These are phyloP conservation scores for Panaeolus cyanescens DNA, from an alignment of 768 basidiomycete genomes.

Conservation along the genomic window DNA sequence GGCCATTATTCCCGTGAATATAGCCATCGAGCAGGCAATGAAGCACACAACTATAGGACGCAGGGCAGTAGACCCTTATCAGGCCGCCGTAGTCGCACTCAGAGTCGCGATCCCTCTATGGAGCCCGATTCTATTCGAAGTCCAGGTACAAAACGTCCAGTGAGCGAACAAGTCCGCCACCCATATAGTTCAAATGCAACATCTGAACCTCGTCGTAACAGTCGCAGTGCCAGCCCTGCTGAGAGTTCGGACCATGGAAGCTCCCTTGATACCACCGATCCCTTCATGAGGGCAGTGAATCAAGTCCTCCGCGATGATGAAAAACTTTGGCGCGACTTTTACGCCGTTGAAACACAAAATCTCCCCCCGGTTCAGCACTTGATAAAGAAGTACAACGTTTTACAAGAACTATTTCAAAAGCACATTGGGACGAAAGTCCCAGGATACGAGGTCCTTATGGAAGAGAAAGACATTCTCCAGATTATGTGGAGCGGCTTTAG, in stretches of 20 bases:
- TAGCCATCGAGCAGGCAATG: slow-evolving; percentile 8
- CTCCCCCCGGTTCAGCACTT: background rate
- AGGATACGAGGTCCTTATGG: background rate
- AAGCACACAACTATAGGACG: slow-evolving; percentile 18
- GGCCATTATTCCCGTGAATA: background rate
- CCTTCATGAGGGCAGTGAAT: background rate
- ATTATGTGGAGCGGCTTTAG: background rate
- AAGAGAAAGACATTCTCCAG: background rate
- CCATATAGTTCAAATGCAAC: background rate
- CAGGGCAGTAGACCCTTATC: background rate
- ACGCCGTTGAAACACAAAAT: background rate
- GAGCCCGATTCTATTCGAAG: background rate
- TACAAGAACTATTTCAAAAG: background rate
- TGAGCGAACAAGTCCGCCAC: background rate
- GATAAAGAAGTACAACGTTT: background rate
- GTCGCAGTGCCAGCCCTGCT: background rate
- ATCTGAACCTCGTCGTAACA: too few relatives aligned
- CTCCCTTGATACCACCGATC: background rate
- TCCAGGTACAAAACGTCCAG: background rate
- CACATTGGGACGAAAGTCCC: background rate
- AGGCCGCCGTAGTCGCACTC: background rate
- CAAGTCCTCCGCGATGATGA: background rate
- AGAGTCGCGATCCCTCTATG: background rate
- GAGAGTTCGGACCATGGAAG: background rate
- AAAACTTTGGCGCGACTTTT: background rate